Conservation (phyloP, 768 basidiomycete genomes). For the Ephemerocybe angulata region DNA sequence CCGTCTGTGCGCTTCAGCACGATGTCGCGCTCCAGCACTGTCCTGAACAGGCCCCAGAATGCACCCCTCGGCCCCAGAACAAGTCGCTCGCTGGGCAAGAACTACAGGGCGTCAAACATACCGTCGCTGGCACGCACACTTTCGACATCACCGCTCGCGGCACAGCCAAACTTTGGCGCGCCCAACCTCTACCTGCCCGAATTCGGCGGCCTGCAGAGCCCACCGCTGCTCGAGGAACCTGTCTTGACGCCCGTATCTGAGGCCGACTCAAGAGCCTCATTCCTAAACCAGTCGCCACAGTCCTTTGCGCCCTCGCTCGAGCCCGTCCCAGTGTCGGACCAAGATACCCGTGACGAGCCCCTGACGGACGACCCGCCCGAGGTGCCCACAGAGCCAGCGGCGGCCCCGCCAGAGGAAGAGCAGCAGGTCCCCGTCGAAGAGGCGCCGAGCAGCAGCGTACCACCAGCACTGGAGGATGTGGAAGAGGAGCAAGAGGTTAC, state of each 20-base stretch:
- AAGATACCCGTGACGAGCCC: not conserved
- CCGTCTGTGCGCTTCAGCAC: slow-evolving; percentile 15
- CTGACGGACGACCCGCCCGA: not conserved
- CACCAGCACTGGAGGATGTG: not conserved
- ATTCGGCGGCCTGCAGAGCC: not conserved
- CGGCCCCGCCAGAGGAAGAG: not conserved
- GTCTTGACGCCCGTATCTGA: not conserved
- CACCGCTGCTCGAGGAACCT: not conserved
- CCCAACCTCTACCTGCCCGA: slow-evolving; percentile 9
- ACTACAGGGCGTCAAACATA: slow-evolving; percentile 15
- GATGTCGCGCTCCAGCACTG: slow-evolving; percentile 22
- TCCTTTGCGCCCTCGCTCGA: not conserved
- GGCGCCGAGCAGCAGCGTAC: not conserved
- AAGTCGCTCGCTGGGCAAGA: not conserved
- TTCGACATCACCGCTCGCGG: slow-evolving; percentile 13
- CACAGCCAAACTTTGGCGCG: slow-evolving; percentile 9
- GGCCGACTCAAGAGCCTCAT: not conserved
- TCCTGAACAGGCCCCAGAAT: slow-evolving; percentile 24
- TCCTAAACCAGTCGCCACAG: not conserved
- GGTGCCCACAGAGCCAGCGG: not conserved
- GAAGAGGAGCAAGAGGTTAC: not conserved
- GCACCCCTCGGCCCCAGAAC: slow-evolving; percentile 26
- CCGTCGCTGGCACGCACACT: slow-evolving; percentile 3
- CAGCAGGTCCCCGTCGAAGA: not conserved
- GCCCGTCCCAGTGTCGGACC: not conserved